Evolutionary conservation across 2,329 filamentous ascomycete genomes (phyloP).

Genomic region (Claviceps humidiphila): DNA sequence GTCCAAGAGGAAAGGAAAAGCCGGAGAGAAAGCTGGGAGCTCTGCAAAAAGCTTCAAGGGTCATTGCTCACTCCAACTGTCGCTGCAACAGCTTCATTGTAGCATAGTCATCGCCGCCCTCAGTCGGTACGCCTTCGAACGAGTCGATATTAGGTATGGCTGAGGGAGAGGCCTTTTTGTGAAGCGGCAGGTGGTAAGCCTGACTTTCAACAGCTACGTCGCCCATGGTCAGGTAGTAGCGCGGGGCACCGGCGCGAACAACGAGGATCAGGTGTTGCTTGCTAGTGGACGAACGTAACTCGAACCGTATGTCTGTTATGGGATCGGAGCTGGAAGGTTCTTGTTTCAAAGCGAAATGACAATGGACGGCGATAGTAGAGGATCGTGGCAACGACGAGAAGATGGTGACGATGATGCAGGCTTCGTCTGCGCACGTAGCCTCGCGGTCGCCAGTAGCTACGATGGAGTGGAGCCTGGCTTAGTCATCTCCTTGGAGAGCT

Average conservation of each 20-base stretch:
- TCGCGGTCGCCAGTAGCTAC: background rate
- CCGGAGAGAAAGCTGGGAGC: background rate
- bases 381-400: background rate
- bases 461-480: constrained; percentile 1
- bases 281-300: background rate
- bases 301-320: background rate
- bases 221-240: constrained; percentile 49
- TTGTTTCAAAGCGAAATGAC: background rate
- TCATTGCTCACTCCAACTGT: constrained; percentile 65
- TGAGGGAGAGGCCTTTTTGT: constrained; percentile 67
- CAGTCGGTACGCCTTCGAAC: constrained; percentile 69
- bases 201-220: constrained; percentile 78
- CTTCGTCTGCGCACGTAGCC: constrained; percentile 4
- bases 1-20: background rate
- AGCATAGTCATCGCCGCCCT: constrained; percentile 85
- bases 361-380: background rate
- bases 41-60: background rate
- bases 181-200: constrained; percentile 57
- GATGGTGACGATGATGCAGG: background rate
- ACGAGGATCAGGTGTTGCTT: background rate
- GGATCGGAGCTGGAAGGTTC: too few species aligned
- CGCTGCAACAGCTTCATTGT: constrained; percentile 92
- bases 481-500: background rate
- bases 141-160: constrained; percentile 83
- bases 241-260: background rate